Evolutionary conservation across 768 basidiomycete genomes (phyloP).

Genomic region (Macrolepiota albuminosa): DNA sequence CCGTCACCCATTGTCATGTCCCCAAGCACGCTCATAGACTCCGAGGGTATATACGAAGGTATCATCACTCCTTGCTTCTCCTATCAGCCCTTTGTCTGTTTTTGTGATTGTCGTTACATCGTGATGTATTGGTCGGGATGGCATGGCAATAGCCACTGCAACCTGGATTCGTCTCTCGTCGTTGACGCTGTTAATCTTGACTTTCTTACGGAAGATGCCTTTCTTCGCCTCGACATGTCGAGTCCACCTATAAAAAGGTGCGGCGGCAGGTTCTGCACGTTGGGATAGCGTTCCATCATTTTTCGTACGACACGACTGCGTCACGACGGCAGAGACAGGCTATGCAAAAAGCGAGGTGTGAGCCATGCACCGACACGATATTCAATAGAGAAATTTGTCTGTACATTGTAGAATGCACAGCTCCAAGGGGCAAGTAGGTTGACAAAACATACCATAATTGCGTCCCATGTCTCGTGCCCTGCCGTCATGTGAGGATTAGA

Average conservation of each 20-base stretch:
- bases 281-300: neutral
- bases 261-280: neutral
- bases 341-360: constrained; percentile 1
- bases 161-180: constrained; percentile 10
- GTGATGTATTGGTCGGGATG: constrained; percentile 6
- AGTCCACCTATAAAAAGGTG: constrained; percentile 4
- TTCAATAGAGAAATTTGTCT: neutral
- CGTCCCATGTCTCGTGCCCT: constrained; percentile 28
- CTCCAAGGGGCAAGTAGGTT: neutral
- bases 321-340: constrained; percentile 15
- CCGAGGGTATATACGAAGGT: constrained; percentile 29
- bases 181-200: neutral
- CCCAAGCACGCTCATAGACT: constrained; percentile 29
- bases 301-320: neutral
- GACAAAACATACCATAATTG: constrained; percentile 33
- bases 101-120: neutral
- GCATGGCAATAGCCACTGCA: constrained; percentile 16
- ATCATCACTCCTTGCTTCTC: constrained; percentile 7
- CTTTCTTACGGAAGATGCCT: neutral
- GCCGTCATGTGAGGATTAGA: neutral
- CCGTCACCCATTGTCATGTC: constrained; percentile 13
- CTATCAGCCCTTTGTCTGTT: constrained; percentile 2
- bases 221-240: neutral
- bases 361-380: neutral
- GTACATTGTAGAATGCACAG: constrained; percentile 1